A percentile compares a stretch with the other conserved stretches of the same genome.
These are phyloP conservation scores for Aureobasidium namibiae DNA, from an alignment of 2,329 filamentous ascomycete species.

Conservation along the genomic window DNA sequence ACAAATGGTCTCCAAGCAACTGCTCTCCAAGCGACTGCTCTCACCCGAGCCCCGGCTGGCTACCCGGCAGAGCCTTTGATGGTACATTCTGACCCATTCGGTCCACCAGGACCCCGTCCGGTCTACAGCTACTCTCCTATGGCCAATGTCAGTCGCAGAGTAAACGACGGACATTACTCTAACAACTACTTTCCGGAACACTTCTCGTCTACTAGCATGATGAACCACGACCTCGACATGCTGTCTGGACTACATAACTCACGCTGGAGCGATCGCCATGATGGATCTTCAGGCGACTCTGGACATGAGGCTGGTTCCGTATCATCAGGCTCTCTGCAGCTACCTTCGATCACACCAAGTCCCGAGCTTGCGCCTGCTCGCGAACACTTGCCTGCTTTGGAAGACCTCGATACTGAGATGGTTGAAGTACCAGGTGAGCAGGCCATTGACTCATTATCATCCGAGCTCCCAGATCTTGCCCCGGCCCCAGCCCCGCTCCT, in stretches of 20 bases:
- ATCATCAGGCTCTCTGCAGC: constrained; percentile 20
- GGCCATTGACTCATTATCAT: neutral
- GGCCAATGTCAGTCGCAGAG: neutral
- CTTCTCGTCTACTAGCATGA: neutral
- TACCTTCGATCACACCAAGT: constrained; percentile 20
- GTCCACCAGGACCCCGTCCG: constrained; percentile 18
- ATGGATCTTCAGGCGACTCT: constrained; percentile 31
- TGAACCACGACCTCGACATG: neutral
- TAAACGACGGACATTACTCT: constrained; percentile 4
- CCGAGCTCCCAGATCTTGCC: neutral
- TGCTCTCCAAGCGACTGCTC: neutral
- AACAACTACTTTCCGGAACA: neutral
- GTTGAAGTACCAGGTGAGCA: neutral
- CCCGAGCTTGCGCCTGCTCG: constrained; percentile 8
- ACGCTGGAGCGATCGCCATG: constrained; percentile 21
- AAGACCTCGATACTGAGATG: neutral
- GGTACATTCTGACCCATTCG: constrained; percentile 6
- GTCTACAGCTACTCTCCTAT: constrained; percentile 15
- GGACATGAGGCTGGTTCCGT: constrained; percentile 16
- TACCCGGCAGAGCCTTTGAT: neutral
- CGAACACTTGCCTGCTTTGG: neutral
- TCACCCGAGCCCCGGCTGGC: neutral
- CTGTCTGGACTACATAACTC: neutral
- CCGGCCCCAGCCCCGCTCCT: neutral
- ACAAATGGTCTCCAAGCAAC: constrained; percentile 3